A percentile compares a stretch with the other conserved stretches of the same genome.
Conservation (phyloP, 73 alveolate species). For the Tetrahymena elliotti region DNA sequence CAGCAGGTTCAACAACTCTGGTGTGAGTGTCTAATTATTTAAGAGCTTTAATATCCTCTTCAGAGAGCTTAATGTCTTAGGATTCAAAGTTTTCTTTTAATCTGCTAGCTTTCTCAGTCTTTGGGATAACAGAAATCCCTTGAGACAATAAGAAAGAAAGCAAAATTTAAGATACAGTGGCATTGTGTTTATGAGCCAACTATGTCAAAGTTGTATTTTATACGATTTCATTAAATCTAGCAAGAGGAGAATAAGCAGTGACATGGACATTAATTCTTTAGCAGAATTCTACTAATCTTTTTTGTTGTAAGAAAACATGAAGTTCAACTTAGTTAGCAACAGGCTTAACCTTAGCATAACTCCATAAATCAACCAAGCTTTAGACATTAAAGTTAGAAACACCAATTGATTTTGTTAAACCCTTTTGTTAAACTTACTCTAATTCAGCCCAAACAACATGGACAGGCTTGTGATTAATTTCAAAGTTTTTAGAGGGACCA, state of each 20-base stretch:
- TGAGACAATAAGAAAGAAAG: slow-evolving; percentile 62
- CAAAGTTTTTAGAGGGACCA: slow-evolving; percentile 10
- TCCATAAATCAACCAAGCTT: slow-evolving; percentile 46
- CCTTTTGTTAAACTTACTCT: slow-evolving; percentile 55
- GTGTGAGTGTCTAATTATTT: background rate
- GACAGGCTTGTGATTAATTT: slow-evolving; percentile 30
- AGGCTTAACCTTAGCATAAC: slow-evolving; percentile 63
- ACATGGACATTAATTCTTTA: slow-evolving; percentile 34
- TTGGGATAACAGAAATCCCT: slow-evolving; percentile 62
- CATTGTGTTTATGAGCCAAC: slow-evolving; percentile 54
- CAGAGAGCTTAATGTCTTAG: background rate
- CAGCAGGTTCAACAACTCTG: background rate
- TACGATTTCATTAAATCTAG: slow-evolving; percentile 27
- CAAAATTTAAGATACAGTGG: slow-evolving; percentile 56
- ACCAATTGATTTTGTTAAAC: slow-evolving; percentile 66
- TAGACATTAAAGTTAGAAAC: slow-evolving; percentile 58
- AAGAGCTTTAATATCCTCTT: background rate
- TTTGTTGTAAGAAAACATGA: slow-evolving; percentile 50
- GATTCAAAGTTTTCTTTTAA: slow-evolving; percentile 52
- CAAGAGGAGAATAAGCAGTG: slow-evolving; percentile 66
- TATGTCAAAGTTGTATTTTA: slow-evolving; percentile 32
- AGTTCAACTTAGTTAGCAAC: slow-evolving; percentile 65
- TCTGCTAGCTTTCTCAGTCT: slow-evolving; percentile 55
- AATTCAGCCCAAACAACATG: slow-evolving; percentile 61
- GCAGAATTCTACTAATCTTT: slow-evolving; percentile 42